Conservation (phyloP, 495 filamentous ascomycete species). For the Penicillium canariense region DNA sequence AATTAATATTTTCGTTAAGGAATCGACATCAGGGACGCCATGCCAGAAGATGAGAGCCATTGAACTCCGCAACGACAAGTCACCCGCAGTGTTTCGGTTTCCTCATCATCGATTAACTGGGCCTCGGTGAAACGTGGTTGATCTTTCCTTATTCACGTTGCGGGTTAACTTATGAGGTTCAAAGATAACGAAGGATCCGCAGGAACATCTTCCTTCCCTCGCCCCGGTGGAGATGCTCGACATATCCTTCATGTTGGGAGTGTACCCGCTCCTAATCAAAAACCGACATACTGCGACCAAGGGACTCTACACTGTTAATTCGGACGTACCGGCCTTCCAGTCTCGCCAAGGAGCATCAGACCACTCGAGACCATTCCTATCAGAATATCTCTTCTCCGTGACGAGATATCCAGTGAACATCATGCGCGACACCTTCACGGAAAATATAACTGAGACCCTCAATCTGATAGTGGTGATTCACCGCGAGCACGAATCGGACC, state of each 20-base stretch:
- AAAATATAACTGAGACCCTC: conserved; percentile 7
- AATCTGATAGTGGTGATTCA: not conserved
- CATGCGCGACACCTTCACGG: conserved; percentile 1
- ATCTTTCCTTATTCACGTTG: too few species aligned
- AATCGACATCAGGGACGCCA: not conserved
- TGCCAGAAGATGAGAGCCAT: not conserved
- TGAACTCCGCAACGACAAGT: not conserved
- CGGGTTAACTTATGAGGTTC: not conserved
- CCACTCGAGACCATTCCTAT: not conserved
- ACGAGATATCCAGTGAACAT: not conserved
- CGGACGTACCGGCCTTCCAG: not conserved
- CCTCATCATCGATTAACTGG: not conserved
- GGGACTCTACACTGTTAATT: too few species aligned
- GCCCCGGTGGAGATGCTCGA: conserved; percentile 8
- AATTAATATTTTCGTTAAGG: too few species aligned
- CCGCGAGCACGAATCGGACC: conserved; percentile 13
- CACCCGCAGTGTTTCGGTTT: not conserved
- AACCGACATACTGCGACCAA: too few species aligned
- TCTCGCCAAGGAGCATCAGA: not conserved
- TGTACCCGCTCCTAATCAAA: conserved; percentile 8
- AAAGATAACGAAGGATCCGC: conserved; percentile 4
- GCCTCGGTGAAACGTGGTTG: too few species aligned
- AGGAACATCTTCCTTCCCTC: not conserved
- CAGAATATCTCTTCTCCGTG: not conserved
- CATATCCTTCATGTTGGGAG: conserved; percentile 2